Conservation (phyloP, 2,329 filamentous ascomycete genomes). For the Microdochium trichocladiopsis region DNA sequence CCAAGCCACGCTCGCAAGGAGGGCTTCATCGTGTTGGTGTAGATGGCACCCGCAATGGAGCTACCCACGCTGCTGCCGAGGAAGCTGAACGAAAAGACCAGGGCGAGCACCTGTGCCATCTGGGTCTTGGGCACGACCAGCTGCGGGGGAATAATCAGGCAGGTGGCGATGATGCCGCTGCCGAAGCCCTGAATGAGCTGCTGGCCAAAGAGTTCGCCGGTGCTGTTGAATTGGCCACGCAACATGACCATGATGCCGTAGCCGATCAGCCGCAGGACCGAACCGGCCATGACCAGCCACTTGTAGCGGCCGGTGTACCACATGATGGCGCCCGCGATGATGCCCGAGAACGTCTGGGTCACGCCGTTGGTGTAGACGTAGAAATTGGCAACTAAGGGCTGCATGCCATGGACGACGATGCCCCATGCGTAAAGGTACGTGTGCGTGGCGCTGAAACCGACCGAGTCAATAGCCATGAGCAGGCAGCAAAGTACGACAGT, state of each 20-base stretch:
- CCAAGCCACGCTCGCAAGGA: conserved; percentile 2
- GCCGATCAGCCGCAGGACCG: conserved; percentile 4
- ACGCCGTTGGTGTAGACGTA: conserved; percentile 18
- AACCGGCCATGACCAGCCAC: conserved; percentile 4
- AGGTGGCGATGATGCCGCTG: conserved; percentile 1
- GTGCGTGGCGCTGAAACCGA: conserved; percentile 2
- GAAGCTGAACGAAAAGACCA: conserved; percentile 2
- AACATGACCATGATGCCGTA: conserved; percentile 6
- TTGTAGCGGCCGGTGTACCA: conserved; percentile 4
- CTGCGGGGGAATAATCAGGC: not conserved
- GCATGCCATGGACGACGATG: conserved; percentile 2
- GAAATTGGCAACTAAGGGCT: not conserved
- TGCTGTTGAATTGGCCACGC: not conserved
- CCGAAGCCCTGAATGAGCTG: conserved; percentile 6
- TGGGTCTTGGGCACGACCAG: conserved; percentile 2
- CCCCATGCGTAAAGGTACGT: conserved; percentile 6
- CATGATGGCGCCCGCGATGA: conserved; percentile 2
- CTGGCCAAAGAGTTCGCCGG: conserved; percentile 2
- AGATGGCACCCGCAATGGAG: conserved; percentile 5
- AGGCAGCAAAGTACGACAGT: conserved; percentile 1
- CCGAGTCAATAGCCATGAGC: conserved; percentile 1
- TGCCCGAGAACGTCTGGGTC: conserved; percentile 1
- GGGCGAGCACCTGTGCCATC: conserved; percentile 4
- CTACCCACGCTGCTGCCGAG: conserved; percentile 3
- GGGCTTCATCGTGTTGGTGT: conserved; percentile 1